Base-by-base conservation (phyloP, 805 yeast species). In the Clavispora santaluciae region DNA sequence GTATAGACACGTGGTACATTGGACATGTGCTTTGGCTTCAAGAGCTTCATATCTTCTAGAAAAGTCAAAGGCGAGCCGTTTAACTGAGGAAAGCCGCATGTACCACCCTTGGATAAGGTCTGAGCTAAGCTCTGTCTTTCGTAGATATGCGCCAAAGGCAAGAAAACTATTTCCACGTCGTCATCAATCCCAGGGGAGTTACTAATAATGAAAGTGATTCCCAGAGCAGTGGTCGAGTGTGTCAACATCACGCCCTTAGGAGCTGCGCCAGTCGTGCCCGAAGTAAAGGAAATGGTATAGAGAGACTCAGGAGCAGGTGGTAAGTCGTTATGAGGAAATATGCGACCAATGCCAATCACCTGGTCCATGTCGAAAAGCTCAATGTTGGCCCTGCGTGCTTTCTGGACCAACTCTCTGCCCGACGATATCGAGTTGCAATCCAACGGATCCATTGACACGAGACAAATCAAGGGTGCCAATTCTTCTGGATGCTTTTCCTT, bases 121-220 rank as follows among this genome's bases (percentile, higher is more conserved):
- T 47, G 48, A 5, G 55, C 57, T 18, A 54, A 36, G 12, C 54
- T 39, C 44, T 55, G 60, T 26, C 71, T 49, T 44, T 66, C 67
- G 43, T 50, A 66, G 16, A 66, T 62, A 43, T 66, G 71, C 11
- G 71, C 67, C 45, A 66, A 55, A 0, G 71, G 71, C 42, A 66
- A 54, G 47, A 62, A 65, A 10, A 40, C 36, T 13, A 44, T 31
- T 30, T 47, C 52, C 36, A 43, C 38, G 35, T 47, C 54, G 36
- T 43, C 38, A 16, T 31, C 20, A 5, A 44, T 23, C 9, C 38
- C 23, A 1, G 51, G 50, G 8, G 41, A 41, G 33, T 39, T 39
- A 31, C 46, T 42, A 15, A 41, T 29, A n/a, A 50, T 33, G 37
- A 51, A 50, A 7, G 43, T 42, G 22, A 47, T 29, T 3, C 57